Percentiles rank a stretch among this genome's conserved stretches.
These are phyloP conservation scores for Colletotrichum simmondsii DNA, from an alignment of 2,329 filamentous ascomycete species.

Conservation along the genomic window DNA sequence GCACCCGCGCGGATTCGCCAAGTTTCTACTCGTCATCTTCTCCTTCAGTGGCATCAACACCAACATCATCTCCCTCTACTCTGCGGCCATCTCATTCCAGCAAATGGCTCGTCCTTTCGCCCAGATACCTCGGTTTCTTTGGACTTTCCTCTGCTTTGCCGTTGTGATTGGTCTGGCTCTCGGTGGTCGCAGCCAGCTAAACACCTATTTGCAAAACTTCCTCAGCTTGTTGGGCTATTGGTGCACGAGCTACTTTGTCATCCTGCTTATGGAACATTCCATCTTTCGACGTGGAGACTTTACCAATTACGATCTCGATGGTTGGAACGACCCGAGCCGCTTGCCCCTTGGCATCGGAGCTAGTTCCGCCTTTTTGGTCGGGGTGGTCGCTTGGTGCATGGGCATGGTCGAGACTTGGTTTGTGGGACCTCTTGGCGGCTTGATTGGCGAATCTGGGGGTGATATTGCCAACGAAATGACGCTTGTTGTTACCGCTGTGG, in stretches of 20 bases:
- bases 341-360: conserved; percentile 5
- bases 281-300: conserved; percentile 5
- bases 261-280: background rate
- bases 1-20: background rate
- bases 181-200: background rate
- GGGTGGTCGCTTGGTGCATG: conserved; percentile 2
- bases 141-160: background rate
- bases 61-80: conserved; percentile 7
- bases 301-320: conserved; percentile 4
- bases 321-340: conserved; percentile 12
- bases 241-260: background rate
- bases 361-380: background rate
- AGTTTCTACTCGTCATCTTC: conserved; percentile 1
- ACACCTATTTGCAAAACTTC: background rate
- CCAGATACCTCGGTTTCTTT: background rate
- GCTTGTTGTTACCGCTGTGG: background rate
- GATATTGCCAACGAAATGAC: background rate
- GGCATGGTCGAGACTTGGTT: conserved; percentile 10
- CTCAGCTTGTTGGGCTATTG: background rate
- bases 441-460: conserved; percentile 5
- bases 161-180: background rate
- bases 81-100: conserved; percentile 3
- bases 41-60: conserved; percentile 9
- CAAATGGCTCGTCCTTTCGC: background rate
- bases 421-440: conserved; percentile 1